Evolutionary conservation across 768 basidiomycete genomes (phyloP).

Genomic region (Trametes maxima): DNA sequence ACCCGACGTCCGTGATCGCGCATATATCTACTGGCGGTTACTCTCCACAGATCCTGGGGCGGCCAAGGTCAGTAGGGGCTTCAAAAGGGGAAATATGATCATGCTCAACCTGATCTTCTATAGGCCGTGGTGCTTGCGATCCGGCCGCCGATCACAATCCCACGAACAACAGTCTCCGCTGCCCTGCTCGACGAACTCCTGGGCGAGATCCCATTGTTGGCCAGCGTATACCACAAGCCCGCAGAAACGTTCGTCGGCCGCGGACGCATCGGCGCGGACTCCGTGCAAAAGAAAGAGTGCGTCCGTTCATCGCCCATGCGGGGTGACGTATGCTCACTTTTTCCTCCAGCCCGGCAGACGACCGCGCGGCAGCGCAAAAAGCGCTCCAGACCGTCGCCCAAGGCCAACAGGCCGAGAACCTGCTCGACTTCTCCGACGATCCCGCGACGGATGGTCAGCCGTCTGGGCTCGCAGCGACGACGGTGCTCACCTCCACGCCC

Average conservation of each 20-base stretch:
- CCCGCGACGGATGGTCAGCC: conserved; percentile 54
- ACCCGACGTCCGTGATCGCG: conserved; percentile 94
- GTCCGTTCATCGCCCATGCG: conserved; percentile 30
- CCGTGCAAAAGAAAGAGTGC: conserved; percentile 70
- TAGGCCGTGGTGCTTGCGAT: conserved; percentile 87
- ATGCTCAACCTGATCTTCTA: neutral
- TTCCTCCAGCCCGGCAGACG: conserved; percentile 55
- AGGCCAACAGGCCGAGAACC: conserved; percentile 92
- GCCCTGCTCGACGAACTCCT: conserved; percentile 89
- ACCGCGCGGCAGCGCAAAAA: conserved; percentile 73
- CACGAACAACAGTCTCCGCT: conserved; percentile 86
- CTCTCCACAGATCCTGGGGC: conserved; percentile 93
- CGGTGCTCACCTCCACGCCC: conserved; percentile 69
- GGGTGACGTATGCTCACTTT: neutral
- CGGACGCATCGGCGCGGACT: conserved; percentile 84
- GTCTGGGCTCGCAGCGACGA: conserved; percentile 77
- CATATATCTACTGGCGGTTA: conserved; percentile 97
- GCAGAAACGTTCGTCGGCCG: conserved; percentile 93
- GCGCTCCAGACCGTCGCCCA: conserved; percentile 90
- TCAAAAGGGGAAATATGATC: too few relatives aligned
- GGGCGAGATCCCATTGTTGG: conserved; percentile 84
- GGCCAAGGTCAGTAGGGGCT: conserved; percentile 68
- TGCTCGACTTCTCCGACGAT: conserved; percentile 91
- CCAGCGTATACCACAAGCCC: conserved; percentile 98
- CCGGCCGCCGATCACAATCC: conserved; percentile 91